A percentile compares a stretch with the other conserved stretches of the same genome.
Conservation (phyloP, 768 basidiomycete species). For the Pleurotus citrinopileatus region DNA sequence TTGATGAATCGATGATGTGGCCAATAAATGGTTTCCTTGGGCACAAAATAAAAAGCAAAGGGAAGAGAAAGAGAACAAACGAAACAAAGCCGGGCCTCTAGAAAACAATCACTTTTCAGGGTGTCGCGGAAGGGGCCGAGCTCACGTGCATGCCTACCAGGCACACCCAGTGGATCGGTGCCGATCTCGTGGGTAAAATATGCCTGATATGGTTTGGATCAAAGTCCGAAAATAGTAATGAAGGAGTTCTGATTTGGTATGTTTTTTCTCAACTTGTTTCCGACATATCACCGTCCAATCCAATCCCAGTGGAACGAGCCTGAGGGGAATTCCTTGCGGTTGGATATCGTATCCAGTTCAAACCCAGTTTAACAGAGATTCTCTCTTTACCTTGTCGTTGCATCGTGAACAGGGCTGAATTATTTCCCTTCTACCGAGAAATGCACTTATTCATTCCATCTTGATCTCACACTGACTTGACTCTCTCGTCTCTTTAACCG, state of each 20-base stretch:
- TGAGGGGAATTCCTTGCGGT: neutral
- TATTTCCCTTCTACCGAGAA: slow-evolving; percentile 5
- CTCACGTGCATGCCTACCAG: slow-evolving; percentile 31
- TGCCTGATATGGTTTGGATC: slow-evolving; percentile 12
- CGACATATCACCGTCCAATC: slow-evolving; percentile 20
- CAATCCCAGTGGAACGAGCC: neutral
- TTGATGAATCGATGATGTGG: neutral
- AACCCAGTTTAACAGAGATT: neutral
- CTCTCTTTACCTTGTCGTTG: neutral
- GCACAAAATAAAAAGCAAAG: slow-evolving; percentile 9
- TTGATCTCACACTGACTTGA: slow-evolving; percentile 1
- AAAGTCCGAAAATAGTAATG: slow-evolving; percentile 19
- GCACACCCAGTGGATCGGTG: slow-evolving; percentile 26
- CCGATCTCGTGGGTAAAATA: slow-evolving; percentile 24
- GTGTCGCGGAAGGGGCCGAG: neutral
- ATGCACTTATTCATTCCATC: neutral
- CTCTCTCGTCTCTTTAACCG: slow-evolving; percentile 4
- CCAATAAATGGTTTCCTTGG: slow-evolving; percentile 13
- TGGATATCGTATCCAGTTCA: slow-evolving; percentile 2
- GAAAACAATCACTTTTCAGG: too few relatives aligned
- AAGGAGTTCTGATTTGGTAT: slow-evolving; percentile 12
- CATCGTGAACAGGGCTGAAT: slow-evolving; percentile 8
- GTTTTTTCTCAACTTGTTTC: slow-evolving; percentile 17
- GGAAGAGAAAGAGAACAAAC: slow-evolving; percentile 4
- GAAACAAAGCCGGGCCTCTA: neutral